Percentiles rank a stretch among this genome's conserved stretches.
These are phyloP conservation scores for Pseudomassariella vexata DNA, from an alignment of 2,329 filamentous ascomycete genomes.

Conservation along the genomic window DNA sequence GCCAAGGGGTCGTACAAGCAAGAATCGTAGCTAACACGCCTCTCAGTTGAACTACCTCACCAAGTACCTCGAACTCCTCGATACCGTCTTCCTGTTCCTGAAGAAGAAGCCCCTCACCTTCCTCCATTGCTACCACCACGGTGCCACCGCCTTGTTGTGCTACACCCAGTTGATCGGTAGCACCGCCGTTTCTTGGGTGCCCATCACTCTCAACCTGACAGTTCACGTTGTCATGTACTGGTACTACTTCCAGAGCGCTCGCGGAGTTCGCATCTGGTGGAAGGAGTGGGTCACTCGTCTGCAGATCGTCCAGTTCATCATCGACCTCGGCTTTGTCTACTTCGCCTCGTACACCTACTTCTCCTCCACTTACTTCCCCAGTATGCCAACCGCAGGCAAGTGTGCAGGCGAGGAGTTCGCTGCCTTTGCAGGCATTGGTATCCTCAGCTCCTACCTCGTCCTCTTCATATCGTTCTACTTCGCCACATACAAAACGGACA, in stretches of 20 bases:
- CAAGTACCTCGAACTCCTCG: conserved; percentile 93
- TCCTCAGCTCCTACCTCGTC: conserved; percentile 89
- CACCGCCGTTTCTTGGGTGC: conserved; percentile 92
- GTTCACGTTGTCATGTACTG: conserved; percentile 99
- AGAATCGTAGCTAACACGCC: conserved; percentile 28
- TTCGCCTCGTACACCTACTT: conserved; percentile 99
- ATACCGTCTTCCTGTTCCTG: conserved; percentile 94
- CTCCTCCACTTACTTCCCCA: conserved; percentile 80
- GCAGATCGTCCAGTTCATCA: conserved; percentile 95
- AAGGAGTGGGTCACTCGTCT: conserved; percentile 99
- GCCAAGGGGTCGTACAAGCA: not conserved
- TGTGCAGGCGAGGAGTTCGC: conserved; percentile 97
- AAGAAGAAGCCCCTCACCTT: conserved; percentile 99
- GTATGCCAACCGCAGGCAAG: conserved; percentile 75
- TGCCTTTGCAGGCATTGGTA: conserved; percentile 84
- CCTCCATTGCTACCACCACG: conserved; percentile 98
- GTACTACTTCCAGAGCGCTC: conserved; percentile 99
- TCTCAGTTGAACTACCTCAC: conserved; percentile 90
- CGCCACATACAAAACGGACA: conserved; percentile 87
- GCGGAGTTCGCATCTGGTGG: conserved; percentile 96
- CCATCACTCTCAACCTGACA: conserved; percentile 84
- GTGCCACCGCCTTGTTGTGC: conserved; percentile 92
- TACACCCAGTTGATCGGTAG: conserved; percentile 93
- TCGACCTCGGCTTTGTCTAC: conserved; percentile 97
- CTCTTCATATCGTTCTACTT: conserved; percentile 99